Evolutionary conservation across 2,329 filamentous ascomycete species (phyloP), one percentile per base, ranked within the genome.

Genomic region (Apiospora saccharicola): DNA sequence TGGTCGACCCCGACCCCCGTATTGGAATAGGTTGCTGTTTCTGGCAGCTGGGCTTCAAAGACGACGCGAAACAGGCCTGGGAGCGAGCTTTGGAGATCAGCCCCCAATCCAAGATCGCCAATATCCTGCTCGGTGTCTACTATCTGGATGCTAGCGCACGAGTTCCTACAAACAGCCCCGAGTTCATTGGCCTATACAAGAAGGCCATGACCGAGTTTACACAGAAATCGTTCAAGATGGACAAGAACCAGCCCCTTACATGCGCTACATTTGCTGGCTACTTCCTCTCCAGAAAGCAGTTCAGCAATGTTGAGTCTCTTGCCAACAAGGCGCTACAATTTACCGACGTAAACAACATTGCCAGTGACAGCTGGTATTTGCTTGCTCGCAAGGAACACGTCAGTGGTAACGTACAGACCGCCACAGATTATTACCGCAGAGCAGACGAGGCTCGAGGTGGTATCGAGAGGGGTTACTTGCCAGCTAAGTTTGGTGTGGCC

Each of bases 1-100:
- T 98, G 78, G 90, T 93, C 57, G 96, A 99, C 79, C 96, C 96
- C 0, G 96, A 99, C 82, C 97, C 96, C 76, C 90, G 97, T 77
- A 96, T 99, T 77, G 96, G 96, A 71, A 96, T 99, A 79, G 96
- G 96, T 67, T 96, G 94, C 82, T 99, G 96, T 85, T 92, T 98
- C 81, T 99, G 97, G 96, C 94, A 98, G 82, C 87, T 99, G 41
- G 95, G 95, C 14, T 95, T 94, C 86, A 98, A 97, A 82, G 94
- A 97, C 46, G 94, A 98, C 78, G 96, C 97, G 10, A 96, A 94
- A 80, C 86, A 87, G 68, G 96, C 96, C 16, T 99, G 96, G 96
- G 93, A 97, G 80, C 89, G 96, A 75, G 91, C 93, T 16, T 84
- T 98, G 41, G 94, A 97, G 80, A 88, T 98, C 79, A 90, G 88